Evolutionary conservation across 139 green algal genomes (phyloP).

Genomic region (Tetradesmus lagerheimii): DNA sequence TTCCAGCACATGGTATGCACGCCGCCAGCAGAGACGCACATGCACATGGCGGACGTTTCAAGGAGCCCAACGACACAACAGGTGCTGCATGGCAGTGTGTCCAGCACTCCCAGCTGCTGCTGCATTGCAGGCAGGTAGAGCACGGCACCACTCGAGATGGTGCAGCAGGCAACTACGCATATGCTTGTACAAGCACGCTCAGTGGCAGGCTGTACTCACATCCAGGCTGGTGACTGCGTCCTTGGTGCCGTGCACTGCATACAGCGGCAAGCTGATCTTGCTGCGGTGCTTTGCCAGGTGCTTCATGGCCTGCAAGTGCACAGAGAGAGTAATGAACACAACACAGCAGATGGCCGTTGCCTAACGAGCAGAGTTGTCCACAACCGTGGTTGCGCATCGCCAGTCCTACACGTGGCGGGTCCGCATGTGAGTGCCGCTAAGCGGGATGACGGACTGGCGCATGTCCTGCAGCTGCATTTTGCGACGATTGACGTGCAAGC

Average conservation of each 20-base stretch:
- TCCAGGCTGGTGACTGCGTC: constrained; percentile 50
- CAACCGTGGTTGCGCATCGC: no score
- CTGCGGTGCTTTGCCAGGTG: not conserved
- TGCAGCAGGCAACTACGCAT: not conserved
- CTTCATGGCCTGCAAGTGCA: constrained; percentile 28
- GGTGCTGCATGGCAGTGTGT: no score
- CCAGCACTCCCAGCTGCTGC: no score
- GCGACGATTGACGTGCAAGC: not conserved
- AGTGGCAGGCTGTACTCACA: not conserved
- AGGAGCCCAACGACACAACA: no score
- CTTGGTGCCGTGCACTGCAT: constrained; percentile 52
- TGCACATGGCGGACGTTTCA: no score
- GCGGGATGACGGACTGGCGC: not conserved
- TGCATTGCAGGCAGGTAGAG: no score
- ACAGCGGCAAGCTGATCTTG: constrained; percentile 52
- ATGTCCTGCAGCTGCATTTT: not conserved
- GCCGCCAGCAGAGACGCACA: no score
- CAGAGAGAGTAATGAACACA: not conserved
- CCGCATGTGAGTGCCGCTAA: no score
- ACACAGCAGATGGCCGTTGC: not conserved
- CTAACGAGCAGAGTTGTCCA: no score
- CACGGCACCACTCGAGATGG: no score
- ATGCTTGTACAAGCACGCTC: not conserved
- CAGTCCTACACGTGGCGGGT: no score
- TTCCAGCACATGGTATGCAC: no score